These are phyloP conservation scores for Sarcodon aspratus DNA, from an alignment of 768 basidiomycete species.

Conservation along the genomic window DNA sequence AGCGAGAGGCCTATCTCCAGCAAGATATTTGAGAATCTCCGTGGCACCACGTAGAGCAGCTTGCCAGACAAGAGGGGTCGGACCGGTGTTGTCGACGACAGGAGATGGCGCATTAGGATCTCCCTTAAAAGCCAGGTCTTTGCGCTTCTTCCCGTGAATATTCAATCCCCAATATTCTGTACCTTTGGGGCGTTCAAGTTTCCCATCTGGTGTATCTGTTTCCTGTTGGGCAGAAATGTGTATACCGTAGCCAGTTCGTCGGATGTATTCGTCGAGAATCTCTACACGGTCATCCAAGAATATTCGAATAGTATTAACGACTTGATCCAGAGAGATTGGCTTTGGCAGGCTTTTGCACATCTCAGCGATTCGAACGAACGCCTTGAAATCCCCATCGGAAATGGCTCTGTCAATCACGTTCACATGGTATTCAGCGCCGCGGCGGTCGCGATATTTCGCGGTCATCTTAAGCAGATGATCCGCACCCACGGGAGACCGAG, in stretches of 20 bases:
- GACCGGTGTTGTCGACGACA: not conserved
- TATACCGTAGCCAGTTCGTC: slow-evolving; percentile 31
- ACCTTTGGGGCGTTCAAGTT: slow-evolving; percentile 7
- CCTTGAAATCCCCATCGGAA: slow-evolving; percentile 34
- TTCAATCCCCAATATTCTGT: slow-evolving; percentile 46
- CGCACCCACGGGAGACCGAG: slow-evolving; percentile 30
- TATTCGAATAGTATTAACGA: slow-evolving; percentile 15
- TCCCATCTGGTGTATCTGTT: slow-evolving; percentile 19
- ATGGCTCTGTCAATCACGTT: slow-evolving; percentile 26
- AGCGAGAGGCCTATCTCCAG: slow-evolving; percentile 30
- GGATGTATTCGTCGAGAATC: slow-evolving; percentile 47
- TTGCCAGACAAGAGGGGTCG: slow-evolving; percentile 27
- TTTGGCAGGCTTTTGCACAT: slow-evolving; percentile 27
- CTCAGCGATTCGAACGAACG: slow-evolving; percentile 35
- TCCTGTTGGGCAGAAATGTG: slow-evolving; percentile 9
- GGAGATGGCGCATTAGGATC: slow-evolving; percentile 30
- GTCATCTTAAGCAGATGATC: slow-evolving; percentile 19
- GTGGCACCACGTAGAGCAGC: slow-evolving; percentile 23
- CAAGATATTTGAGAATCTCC: slow-evolving; percentile 34
- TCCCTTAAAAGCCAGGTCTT: slow-evolving; percentile 37
- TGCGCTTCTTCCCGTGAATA: slow-evolving; percentile 53
- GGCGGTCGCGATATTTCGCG: not conserved
- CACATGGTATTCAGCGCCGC: not conserved
- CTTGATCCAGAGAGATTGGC: slow-evolving; percentile 15
- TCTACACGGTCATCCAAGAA: slow-evolving; percentile 30